Evolutionary conservation across 768 basidiomycete species (phyloP).

Genomic region (Tulasnella sp.): DNA sequence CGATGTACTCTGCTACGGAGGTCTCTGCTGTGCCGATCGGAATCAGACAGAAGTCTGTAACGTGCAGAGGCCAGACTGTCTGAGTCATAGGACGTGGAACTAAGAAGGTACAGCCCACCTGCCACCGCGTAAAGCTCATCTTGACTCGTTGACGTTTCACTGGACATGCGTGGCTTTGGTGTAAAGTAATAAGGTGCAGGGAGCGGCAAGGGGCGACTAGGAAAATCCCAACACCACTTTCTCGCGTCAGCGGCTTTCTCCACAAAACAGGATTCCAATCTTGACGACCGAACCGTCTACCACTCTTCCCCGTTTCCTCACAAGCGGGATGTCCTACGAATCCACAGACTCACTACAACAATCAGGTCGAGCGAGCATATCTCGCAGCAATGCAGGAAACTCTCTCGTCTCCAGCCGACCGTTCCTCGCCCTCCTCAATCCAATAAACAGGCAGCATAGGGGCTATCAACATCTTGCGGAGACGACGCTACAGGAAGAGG

Average conservation of each 20-base stretch:
- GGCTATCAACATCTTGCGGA: slow-evolving; percentile 68
- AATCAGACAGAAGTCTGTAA: slow-evolving; percentile 74
- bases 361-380: neutral
- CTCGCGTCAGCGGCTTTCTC: neutral
- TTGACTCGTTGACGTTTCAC: neutral
- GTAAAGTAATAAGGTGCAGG: neutral
- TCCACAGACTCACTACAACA: slow-evolving; percentile 3
- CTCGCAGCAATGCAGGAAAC: neutral
- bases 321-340: slow-evolving; percentile 7
- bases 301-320: neutral
- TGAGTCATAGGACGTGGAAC: neutral
- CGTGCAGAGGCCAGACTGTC: neutral
- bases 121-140: slow-evolving; percentile 68
- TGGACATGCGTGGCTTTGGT: neutral
- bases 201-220: neutral
- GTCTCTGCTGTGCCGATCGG: slow-evolving; percentile 69
- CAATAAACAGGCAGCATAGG: slow-evolving; percentile 59
- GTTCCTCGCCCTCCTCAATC: slow-evolving; percentile 74
- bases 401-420: slow-evolving; percentile 32
- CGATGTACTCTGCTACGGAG: slow-evolving; percentile 36
- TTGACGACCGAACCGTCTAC: neutral
- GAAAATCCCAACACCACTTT: neutral
- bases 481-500: slow-evolving; percentile 61
- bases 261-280: neutral
- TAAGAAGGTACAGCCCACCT: slow-evolving; percentile 31